phyloP scores from a whole-genome alignment of 2,329 filamentous ascomycete genomes.

The Cladosporium austrohemisphaericum region DNA sequence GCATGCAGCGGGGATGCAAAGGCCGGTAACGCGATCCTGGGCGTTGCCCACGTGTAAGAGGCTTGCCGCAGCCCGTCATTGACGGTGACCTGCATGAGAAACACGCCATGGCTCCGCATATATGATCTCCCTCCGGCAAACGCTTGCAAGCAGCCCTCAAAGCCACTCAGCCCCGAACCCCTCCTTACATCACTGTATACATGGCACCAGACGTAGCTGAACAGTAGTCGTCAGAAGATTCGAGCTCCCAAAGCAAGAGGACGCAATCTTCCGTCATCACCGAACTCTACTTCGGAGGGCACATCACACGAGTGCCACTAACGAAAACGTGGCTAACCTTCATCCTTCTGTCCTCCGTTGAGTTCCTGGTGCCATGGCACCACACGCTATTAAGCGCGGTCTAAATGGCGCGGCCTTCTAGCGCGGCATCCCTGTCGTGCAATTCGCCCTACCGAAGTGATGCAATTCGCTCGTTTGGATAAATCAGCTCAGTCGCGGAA shows the following conservation, averaged over 20 bases:
- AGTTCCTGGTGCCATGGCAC: too few relatives aligned
- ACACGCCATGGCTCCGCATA: conserved; percentile 5
- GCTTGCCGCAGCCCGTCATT: conserved; percentile 7
- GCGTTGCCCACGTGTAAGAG: conserved; percentile 6
- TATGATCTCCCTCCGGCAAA: not conserved
- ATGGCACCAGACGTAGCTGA: too few relatives aligned
- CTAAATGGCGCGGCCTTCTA: too few relatives aligned
- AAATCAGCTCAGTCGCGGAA: not conserved
- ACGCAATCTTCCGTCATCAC: too few relatives aligned
- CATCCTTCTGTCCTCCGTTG: too few relatives aligned
- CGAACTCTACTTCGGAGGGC: too few relatives aligned
- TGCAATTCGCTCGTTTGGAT: not conserved
- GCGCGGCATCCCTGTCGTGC: not conserved
- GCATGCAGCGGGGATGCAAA: conserved; percentile 4
- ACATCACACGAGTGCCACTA: too few relatives aligned
- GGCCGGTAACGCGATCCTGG: conserved; percentile 3
- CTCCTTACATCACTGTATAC: too few relatives aligned
- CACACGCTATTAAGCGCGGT: too few relatives aligned
- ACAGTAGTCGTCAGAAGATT: too few relatives aligned
- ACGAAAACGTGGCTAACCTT: too few relatives aligned
- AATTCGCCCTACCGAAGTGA: conserved; percentile 1
- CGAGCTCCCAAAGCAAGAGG: too few relatives aligned
- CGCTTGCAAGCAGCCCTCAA: not conserved
- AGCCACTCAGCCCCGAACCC: not conserved
- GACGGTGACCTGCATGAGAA: conserved; percentile 5